Evolutionary conservation across 805 yeast genomes (phyloP), one percentile per base, ranked within the genome.

Genomic region (Candida silvatica): DNA sequence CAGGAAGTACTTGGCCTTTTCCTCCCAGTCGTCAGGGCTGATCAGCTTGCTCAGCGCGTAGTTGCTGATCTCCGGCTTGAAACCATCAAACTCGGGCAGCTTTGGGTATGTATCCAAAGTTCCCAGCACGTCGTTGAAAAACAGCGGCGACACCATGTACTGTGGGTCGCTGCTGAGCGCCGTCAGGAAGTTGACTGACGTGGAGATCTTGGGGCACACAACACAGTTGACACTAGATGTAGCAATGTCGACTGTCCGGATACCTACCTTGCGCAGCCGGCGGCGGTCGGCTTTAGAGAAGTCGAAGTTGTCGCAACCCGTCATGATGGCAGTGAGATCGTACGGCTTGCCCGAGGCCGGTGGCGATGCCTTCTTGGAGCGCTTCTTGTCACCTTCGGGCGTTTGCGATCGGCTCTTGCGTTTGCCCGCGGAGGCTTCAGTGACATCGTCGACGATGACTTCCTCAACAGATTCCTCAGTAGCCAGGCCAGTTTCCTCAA

Each of bases 141-240:
- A 79, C 3, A 57, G 49, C 0, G 87, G 84, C 22, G 73, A 69
- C 1, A 82, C 44, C 3, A 77, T 69, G 36, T 62, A 57, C n/a
- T 59, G 56, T 7, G 74, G 69, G 32, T 66, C 75, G 28, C 64
- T 64, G 35, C 86, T 73, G 34, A 87, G 58, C 16, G 87, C 75
- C 29, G 71, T 69, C 36, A 90, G 64, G 48, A 90, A 88, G 58
- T 90, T 92, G 38, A 82, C 95, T 0, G 97, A 90, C 44, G 97
- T 65, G 46, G 82, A 52, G n/a, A 81, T 66, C 40, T 75, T 75
- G 1, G 97, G 95, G 0, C 97, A 88, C 8, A 88, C 72, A 8
- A 82, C 71, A 29, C 66, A 54, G 31, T 63, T 65, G 5, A 70
- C 41, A 14, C 62, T 56, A 6, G 63, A 63, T 3, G 68, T 72